Conservation (phyloP, 768 basidiomycete species). For the Harrya chromipes region DNA sequence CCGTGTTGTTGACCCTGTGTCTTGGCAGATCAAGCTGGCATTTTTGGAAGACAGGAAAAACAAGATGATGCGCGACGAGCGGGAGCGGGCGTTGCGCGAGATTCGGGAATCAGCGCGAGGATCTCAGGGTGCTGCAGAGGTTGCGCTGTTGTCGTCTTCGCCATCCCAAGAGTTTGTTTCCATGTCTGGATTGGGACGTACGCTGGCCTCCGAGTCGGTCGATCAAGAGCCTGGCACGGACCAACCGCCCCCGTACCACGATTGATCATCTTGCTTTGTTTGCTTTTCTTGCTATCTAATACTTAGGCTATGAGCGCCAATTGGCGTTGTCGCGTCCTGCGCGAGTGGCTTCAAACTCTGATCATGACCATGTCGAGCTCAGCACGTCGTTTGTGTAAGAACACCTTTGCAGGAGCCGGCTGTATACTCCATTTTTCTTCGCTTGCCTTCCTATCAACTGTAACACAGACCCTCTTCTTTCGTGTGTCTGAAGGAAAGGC, state of each 20-base stretch:
- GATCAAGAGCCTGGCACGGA: slow-evolving; percentile 10
- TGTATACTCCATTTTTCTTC: too few species aligned
- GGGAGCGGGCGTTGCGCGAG: slow-evolving; percentile 52
- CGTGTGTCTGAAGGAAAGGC: too few species aligned
- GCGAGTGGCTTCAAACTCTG: too few species aligned
- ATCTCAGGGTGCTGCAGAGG: not conserved
- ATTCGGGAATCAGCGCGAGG: slow-evolving; percentile 35
- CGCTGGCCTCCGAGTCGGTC: slow-evolving; percentile 4
- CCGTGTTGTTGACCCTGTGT: not conserved
- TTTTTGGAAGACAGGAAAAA: slow-evolving; percentile 75
- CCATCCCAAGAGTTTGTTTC: not conserved
- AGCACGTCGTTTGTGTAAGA: too few species aligned
- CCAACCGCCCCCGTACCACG: slow-evolving; percentile 21
- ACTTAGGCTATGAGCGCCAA: too few species aligned
- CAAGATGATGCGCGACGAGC: slow-evolving; percentile 51
- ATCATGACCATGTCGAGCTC: too few species aligned
- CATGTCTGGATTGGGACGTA: slow-evolving; percentile 30
- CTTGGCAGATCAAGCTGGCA: slow-evolving; percentile 64
- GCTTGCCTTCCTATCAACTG: too few species aligned
- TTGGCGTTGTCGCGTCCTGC: too few species aligned
- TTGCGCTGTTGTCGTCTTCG: not conserved
- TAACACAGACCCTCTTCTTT: too few species aligned
- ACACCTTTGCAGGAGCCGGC: too few species aligned
- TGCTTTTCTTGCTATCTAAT: not conserved
- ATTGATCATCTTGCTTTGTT: not conserved